phyloP scores from a whole-genome alignment of 2,329 filamentous ascomycete species.

The Stagonosporopsis tanaceti region DNA sequence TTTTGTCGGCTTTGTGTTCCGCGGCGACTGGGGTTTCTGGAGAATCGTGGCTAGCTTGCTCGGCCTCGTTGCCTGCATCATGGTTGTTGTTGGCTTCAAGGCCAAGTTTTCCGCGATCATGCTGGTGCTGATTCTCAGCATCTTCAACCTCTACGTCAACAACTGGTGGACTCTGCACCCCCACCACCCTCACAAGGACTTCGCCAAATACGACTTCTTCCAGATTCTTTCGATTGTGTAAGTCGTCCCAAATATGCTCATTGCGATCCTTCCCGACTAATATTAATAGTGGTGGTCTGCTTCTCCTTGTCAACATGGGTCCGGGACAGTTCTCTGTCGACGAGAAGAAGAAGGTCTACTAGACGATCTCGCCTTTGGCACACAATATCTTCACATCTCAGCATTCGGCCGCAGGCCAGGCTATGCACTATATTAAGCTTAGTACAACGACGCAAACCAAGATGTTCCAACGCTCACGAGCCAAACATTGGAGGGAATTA shows the following conservation, averaged over 20 bases:
- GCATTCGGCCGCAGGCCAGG: slow-evolving; percentile 17
- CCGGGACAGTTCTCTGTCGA: slow-evolving; percentile 97
- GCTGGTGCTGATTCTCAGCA: slow-evolving; percentile 90
- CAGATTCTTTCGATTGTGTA: slow-evolving; percentile 98
- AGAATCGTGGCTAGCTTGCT: slow-evolving; percentile 83
- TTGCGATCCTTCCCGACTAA: slow-evolving; percentile 26
- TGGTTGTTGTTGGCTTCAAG: slow-evolving; percentile 99
- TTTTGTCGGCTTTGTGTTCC: slow-evolving; percentile 95
- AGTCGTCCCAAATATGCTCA: slow-evolving; percentile 50
- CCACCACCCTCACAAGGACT: slow-evolving; percentile 99
- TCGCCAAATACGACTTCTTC: slow-evolving; percentile 99
- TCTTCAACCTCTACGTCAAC: slow-evolving; percentile 98
- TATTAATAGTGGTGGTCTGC: slow-evolving; percentile 75
- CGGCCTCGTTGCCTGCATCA: slow-evolving; percentile 90
- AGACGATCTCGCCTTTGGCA: slow-evolving; percentile 33
- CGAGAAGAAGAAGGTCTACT: slow-evolving; percentile 99
- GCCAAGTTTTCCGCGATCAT: slow-evolving; percentile 98
- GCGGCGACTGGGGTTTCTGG: slow-evolving; percentile 90
- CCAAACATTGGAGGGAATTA: slow-evolving; percentile 4
- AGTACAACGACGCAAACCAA: slow-evolving; percentile 21
- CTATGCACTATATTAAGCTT: slow-evolving; percentile 21
- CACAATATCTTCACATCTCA: slow-evolving; percentile 17
- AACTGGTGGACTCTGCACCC: slow-evolving; percentile 99
- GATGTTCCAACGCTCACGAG: slow-evolving; percentile 10
- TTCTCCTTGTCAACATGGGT: slow-evolving; percentile 97